Evolutionary conservation across 1,284 basidiomycete genomes (phyloP).

Genomic region (Melampsora americana): DNA sequence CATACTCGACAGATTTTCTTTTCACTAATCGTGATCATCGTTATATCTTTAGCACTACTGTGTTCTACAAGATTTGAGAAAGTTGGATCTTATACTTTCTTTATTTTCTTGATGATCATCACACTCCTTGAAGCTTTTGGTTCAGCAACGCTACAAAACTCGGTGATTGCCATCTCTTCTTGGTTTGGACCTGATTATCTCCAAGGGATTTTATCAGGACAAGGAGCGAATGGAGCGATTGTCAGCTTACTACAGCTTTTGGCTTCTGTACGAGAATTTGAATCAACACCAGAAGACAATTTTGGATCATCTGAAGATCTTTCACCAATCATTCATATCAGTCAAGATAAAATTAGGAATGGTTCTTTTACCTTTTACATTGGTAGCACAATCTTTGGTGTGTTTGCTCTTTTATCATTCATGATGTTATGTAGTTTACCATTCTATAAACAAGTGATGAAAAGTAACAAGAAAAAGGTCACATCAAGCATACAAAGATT

Average conservation of each 20-base stretch:
- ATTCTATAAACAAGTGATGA: constrained; percentile 23
- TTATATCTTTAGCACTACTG: constrained; percentile 12
- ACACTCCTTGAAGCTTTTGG: constrained; percentile 21
- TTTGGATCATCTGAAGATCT: constrained; percentile 1
- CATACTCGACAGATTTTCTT: constrained; percentile 4
- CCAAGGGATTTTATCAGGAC: constrained; percentile 51
- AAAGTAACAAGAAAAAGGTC: constrained; percentile 1
- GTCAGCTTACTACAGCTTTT: constrained; percentile 50
- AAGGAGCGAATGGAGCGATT: constrained; percentile 50
- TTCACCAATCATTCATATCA: constrained; percentile 11
- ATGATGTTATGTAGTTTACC: constrained; percentile 12
- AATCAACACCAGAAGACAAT: constrained; percentile 4
- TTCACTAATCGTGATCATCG: constrained; percentile 11
- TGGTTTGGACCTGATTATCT: constrained; percentile 50
- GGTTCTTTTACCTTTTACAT: constrained; percentile 24
- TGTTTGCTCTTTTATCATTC: constrained; percentile 24
- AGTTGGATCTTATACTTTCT: constrained; percentile 7
- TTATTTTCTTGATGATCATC: constrained; percentile 19
- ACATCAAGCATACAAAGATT: background rate
- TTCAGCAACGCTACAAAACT: constrained; percentile 18
- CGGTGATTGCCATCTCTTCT: constrained; percentile 46
- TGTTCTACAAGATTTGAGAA: constrained; percentile 16
- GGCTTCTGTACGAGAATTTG: constrained; percentile 47
- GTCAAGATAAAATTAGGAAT: constrained; percentile 15
- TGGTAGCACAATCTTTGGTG: constrained; percentile 3